Evolutionary conservation across 495 filamentous ascomycete species (phyloP).

Genomic region (Neurospora sp.): DNA sequence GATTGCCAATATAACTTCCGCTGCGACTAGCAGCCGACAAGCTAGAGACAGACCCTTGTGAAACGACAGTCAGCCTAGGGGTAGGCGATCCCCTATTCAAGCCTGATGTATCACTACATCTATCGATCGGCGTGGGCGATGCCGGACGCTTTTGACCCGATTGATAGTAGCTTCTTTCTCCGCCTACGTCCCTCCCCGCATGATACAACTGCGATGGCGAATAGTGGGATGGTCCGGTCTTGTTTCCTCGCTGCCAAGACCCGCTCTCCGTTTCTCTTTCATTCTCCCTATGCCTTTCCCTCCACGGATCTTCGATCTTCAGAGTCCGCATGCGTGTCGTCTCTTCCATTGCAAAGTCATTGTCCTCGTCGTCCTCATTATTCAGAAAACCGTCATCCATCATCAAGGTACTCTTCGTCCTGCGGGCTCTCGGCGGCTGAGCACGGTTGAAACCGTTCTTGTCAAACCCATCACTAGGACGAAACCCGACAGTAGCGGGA

Average conservation of each 20-base stretch:
- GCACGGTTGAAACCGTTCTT: conserved; percentile 39
- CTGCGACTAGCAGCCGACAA: conserved; percentile 61
- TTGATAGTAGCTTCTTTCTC: conserved; percentile 25
- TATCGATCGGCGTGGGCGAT: conserved; percentile 67
- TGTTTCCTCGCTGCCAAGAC: not conserved
- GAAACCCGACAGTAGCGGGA: not conserved
- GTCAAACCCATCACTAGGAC: conserved; percentile 14
- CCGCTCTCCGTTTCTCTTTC: conserved; percentile 6
- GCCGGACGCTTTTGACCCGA: conserved; percentile 66
- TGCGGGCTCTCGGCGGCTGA: conserved; percentile 48
- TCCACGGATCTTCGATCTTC: conserved; percentile 43
- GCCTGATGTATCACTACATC: conserved; percentile 48
- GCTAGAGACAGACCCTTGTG: conserved; percentile 61
- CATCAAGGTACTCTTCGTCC: conserved; percentile 38
- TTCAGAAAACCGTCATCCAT: conserved; percentile 30
- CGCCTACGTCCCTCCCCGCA: conserved; percentile 15
- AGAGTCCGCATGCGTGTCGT: conserved; percentile 45
- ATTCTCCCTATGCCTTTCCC: conserved; percentile 16
- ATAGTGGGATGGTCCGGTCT: not conserved
- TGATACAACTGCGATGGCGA: conserved; percentile 21
- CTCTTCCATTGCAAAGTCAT: conserved; percentile 60
- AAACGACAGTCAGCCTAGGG: conserved; percentile 47
- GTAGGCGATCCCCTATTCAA: conserved; percentile 46
- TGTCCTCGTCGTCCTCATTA: conserved; percentile 45
- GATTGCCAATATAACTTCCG: conserved; percentile 62